These are phyloP conservation scores for Skeletonema potamos DNA, from an alignment of 108 stramenopile genomes.

Conservation along the genomic window DNA sequence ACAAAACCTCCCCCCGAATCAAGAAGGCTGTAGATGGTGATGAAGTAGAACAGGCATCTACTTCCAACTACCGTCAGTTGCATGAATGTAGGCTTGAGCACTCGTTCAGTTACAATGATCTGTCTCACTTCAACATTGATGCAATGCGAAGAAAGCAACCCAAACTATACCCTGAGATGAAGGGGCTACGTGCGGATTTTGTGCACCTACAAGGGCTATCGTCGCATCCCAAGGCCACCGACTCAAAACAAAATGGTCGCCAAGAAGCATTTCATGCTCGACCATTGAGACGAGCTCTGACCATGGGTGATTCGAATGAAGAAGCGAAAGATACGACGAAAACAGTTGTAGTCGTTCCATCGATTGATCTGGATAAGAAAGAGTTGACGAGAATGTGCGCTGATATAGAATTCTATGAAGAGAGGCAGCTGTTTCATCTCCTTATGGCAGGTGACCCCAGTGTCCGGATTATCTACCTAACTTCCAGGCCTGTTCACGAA, in stretches of 20 bases:
- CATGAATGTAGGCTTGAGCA: conserved; percentile 9
- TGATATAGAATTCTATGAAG: conserved; percentile 35
- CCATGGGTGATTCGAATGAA: neutral
- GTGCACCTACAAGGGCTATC: conserved; percentile 15
- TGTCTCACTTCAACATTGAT: conserved; percentile 2
- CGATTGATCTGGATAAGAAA: conserved; percentile 32
- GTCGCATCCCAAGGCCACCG: conserved; percentile 1
- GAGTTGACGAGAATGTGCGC: conserved; percentile 28
- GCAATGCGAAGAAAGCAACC: neutral
- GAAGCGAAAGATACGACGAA: neutral
- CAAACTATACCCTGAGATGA: neutral
- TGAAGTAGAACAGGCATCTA: neutral
- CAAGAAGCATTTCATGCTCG: conserved; percentile 14
- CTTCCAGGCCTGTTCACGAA: conserved; percentile 22
- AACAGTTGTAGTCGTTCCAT: conserved; percentile 41
- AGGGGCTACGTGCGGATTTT: conserved; percentile 15
- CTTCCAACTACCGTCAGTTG: neutral
- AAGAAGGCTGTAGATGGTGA: neutral
- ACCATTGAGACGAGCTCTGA: neutral
- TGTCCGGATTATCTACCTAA: conserved; percentile 26
- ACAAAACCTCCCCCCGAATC: neutral
- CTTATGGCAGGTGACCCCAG: conserved; percentile 25
- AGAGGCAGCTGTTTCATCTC: conserved; percentile 38
- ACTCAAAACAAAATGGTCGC: conserved; percentile 2
- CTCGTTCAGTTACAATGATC: conserved; percentile 21